Conservation (phyloP, 2,329 filamentous ascomycete species). For the Penicillium sp. region DNA sequence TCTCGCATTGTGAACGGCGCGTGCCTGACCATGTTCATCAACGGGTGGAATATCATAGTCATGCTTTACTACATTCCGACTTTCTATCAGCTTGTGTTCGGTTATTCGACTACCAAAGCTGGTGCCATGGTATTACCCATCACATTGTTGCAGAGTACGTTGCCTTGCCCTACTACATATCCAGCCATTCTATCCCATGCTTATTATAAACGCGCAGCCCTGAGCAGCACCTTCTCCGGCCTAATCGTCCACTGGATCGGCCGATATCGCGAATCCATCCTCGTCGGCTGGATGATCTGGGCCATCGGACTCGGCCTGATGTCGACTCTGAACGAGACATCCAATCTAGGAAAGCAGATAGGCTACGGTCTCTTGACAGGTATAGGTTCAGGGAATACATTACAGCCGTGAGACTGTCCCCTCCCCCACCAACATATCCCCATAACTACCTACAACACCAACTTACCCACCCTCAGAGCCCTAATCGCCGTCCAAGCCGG, state of each 20-base stretch:
- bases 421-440: too few species aligned
- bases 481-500: constrained; percentile 37
- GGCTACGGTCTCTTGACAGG: constrained; percentile 48
- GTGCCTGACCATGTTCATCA: constrained; percentile 50
- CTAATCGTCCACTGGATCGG: constrained; percentile 47
- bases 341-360: constrained; percentile 47
- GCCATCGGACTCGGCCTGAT: constrained; percentile 46
- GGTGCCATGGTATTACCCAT: constrained; percentile 47
- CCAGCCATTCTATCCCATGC: too few species aligned
- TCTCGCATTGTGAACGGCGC: constrained; percentile 48
- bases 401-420: too few species aligned
- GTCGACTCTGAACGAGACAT: constrained; percentile 44
- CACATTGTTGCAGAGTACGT: constrained; percentile 39
- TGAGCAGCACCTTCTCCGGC: constrained; percentile 45
- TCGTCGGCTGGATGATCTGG: constrained; percentile 48
- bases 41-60: constrained; percentile 52
- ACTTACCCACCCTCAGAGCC: too few species aligned
- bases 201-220: too few species aligned
- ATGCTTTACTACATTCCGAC: constrained; percentile 55
- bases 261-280: constrained; percentile 47
- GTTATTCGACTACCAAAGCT: constrained; percentile 38
- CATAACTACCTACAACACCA: too few species aligned
- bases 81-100: constrained; percentile 51
- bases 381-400: constrained; percentile 45
- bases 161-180: constrained; percentile 31